Evolutionary conservation across 2,329 filamentous ascomycete genomes (phyloP), one percentile per base, ranked within the genome.

Genomic region (Fusarium pininemorale): DNA sequence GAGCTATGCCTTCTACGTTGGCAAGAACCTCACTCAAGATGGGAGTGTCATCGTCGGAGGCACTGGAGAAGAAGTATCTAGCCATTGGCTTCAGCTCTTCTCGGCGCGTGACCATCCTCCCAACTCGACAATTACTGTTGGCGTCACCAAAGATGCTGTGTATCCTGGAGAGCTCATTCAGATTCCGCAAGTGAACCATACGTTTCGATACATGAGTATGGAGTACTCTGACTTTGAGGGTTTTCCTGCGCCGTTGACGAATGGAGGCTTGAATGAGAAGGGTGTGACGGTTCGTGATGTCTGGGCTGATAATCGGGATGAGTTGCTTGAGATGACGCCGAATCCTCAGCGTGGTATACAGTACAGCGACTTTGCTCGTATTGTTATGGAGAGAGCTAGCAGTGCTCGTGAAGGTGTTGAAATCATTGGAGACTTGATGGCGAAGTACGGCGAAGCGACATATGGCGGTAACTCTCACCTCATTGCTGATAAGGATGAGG

Each of bases 1-100:
- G 20, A 86, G 85, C 78, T 85, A 86, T 75, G 84, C 83, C 20
- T 86, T 86, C 76, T 86, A 86, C 59, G 83, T 86, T 24, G 85
- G 85, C 67, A 85, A 85, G 67, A 79, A 81, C 44, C 81, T 86
- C 68, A 86, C 85, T 0, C 77, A 80, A 20, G 81, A 83, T 68
- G 83, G 83, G 37, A 82, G 80, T 41, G 83, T 86, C 32, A 79
- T 86, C 48, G 77, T 86, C 26, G 84, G 84, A 67, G 84, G 85
- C 28, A 86, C 84, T 8, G 85, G 84, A 50, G 85, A 87, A 68
- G 84, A 86, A 70, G 84, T 86, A 0, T 86, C 84, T 0, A 84
- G 82, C 14, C 84, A 86, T 66, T 86, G 84, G 83, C 82, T 86
- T 30, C 82, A 86, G 63, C 77, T 86, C 38, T 86, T 86, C 53